Evolutionary conservation across 192 early-diverging fungal species (phyloP), one percentile per base, ranked within the genome.

Genomic region (Pilaira anomala): DNA sequence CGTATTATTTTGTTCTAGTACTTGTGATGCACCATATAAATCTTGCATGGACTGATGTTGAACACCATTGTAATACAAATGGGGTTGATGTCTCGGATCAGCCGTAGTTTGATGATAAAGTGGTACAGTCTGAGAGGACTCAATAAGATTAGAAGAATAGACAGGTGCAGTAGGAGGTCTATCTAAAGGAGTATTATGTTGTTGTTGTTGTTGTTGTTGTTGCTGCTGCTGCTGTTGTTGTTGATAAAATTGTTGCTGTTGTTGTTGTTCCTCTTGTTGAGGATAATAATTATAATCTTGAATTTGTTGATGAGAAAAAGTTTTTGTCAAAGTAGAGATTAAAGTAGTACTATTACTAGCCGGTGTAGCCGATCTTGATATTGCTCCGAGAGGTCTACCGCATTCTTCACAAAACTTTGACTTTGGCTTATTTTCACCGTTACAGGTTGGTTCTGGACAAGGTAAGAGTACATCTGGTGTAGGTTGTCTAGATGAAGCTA

Each of bases 401-500:
- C 81, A 83, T 40, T 83, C 81, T 24, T 71, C 75, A 60, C 81
- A 83, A 56, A 83, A 83, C 46, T 83, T 83, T 49, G 78, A 74
- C 7, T 63, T 68, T 5, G 66, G 44, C 48, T 80, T 83, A 50
- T 80, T 79, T 48, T 76, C 77, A n/a, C 77, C 80, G 8, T 55
- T 48, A 61, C 76, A 76, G 13, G 67, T 69, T 18, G 76, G 54
- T 48, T 72, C 65, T 36, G 76, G 68, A 48, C 78, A 80, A 19
- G 70, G n/a, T 48, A 74, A 1, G 3, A 26, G 13, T 1, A 40
- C 36, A 53, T 49, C 62, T 50, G 62, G 62, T 1, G 50, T 40
- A 18, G 45, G n/a, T 49, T 52, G 40, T 49, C 60, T 49, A 48
- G 60, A 61, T 45, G 26, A n/a, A 21, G 40, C 19, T 39, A 45